A percentile compares a stretch with the other conserved stretches of the same genome.
These are phyloP conservation scores for Fusarium torreyae DNA, from an alignment of 2,329 filamentous ascomycete species.

Conservation along the genomic window DNA sequence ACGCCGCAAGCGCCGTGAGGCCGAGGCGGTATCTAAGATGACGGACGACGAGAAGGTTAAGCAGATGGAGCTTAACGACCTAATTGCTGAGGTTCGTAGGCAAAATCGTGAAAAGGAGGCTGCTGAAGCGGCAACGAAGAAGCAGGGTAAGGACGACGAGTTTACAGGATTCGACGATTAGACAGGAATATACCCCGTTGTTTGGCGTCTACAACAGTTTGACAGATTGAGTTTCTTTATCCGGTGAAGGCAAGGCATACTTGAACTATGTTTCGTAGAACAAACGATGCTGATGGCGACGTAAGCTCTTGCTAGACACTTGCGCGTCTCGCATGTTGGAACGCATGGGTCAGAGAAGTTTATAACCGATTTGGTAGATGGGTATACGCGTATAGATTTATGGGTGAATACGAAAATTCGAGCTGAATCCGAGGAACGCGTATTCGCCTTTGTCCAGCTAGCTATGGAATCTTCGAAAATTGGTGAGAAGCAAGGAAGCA, in stretches of 20 bases:
- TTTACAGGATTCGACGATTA: constrained; percentile 73
- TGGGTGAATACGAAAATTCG: constrained; percentile 39
- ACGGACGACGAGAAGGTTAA: constrained; percentile 78
- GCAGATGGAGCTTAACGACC: constrained; percentile 72
- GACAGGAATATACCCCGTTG: constrained; percentile 49
- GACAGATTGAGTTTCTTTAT: background rate
- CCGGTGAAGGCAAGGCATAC: constrained; percentile 11
- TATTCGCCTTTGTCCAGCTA: constrained; percentile 12
- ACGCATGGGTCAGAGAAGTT: constrained; percentile 1
- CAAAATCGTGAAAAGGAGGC: constrained; percentile 65
- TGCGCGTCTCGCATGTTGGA: constrained; percentile 2
- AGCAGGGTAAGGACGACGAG: constrained; percentile 62
- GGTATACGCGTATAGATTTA: constrained; percentile 38
- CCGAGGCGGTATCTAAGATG: constrained; percentile 74
- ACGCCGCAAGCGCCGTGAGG: constrained; percentile 74
- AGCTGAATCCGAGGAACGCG: constrained; percentile 33
- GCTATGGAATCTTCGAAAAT: background rate
- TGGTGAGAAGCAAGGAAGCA: background rate
- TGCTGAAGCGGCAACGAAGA: constrained; percentile 46
- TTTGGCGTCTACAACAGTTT: constrained; percentile 3
- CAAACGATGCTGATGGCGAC: background rate
- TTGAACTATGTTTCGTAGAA: background rate
- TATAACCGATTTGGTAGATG: background rate
- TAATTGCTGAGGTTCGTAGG: constrained; percentile 75
- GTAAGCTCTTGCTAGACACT: background rate